phyloP scores from a whole-genome alignment of 2,329 filamentous ascomycete genomes.

The Phialophora verrucosa region DNA sequence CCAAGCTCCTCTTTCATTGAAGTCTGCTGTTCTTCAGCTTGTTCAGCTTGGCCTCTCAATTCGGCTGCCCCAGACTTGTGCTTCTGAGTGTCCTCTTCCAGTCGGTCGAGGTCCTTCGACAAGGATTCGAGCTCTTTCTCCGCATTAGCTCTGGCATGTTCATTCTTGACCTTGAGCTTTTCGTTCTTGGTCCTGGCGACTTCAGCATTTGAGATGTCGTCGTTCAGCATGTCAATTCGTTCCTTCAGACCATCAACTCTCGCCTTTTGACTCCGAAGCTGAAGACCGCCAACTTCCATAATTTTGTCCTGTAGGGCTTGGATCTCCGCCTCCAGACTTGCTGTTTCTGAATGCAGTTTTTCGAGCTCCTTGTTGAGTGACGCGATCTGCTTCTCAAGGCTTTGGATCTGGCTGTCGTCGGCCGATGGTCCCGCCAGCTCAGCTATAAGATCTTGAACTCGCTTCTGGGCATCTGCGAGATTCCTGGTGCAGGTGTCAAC shows the following conservation, averaged over 20 bases:
- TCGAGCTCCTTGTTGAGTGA: constrained; percentile 78
- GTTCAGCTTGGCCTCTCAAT: constrained; percentile 74
- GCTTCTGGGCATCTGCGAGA: constrained; percentile 79
- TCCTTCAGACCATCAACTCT: constrained; percentile 89
- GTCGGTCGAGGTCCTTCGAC: constrained; percentile 72
- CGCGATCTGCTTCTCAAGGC: constrained; percentile 77
- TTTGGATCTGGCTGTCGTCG: constrained; percentile 74
- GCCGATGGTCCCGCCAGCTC: constrained; percentile 81
- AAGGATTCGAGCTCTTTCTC: constrained; percentile 78
- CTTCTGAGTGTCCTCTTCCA: constrained; percentile 77
- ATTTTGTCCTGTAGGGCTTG: constrained; percentile 93
- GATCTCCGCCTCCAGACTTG: constrained; percentile 90
- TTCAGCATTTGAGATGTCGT: constrained; percentile 84
- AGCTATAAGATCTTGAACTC: constrained; percentile 80
- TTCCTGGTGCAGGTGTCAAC: constrained; percentile 86
- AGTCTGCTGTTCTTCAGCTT: constrained; percentile 76
- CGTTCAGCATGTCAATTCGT: constrained; percentile 78
- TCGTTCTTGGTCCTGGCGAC: constrained; percentile 90
- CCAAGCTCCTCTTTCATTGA: constrained; percentile 81
- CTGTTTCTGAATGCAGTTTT: constrained; percentile 81
- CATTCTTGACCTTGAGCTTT: constrained; percentile 85
- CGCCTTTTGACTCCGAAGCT: constrained; percentile 84
- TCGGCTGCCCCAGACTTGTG: constrained; percentile 78
- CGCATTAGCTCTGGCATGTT: constrained; percentile 80
- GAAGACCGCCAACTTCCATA: constrained; percentile 96